Evolutionary conservation across 306 rosid genomes (phyloP).

Genomic region (Aeschynomene evenia): DNA sequence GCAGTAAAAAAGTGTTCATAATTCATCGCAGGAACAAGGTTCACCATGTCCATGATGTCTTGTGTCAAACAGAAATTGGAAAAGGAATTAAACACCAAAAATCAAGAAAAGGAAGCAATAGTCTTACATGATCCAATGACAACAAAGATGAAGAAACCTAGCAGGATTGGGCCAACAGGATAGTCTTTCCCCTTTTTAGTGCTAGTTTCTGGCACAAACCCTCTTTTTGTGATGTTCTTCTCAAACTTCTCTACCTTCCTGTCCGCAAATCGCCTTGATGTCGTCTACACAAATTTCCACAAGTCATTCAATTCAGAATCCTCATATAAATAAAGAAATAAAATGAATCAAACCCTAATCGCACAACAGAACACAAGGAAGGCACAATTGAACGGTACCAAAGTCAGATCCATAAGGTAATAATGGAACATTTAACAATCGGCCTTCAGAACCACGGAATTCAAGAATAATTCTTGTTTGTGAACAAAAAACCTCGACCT

Average conservation of each 20-base stretch:
- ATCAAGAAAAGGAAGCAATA: not conserved
- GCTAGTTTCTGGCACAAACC: slow-evolving; percentile 79
- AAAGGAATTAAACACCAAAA: not conserved
- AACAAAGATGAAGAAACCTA: slow-evolving; percentile 94
- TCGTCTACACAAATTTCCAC: slow-evolving; percentile 54
- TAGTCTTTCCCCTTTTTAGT: slow-evolving; percentile 86
- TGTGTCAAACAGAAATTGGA: not conserved
- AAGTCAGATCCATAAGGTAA: slow-evolving; percentile 7
- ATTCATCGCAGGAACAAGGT: not conserved
- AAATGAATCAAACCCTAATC: not conserved
- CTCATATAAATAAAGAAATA: not conserved
- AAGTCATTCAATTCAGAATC: slow-evolving; percentile 16
- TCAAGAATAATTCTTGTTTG: not conserved
- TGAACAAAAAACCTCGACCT: not conserved
- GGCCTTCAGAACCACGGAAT: not conserved
- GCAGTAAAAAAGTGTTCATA: not conserved
- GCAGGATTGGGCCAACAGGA: slow-evolving; percentile 86
- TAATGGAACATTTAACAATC: not conserved
- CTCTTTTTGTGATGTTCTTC: slow-evolving; percentile 88
- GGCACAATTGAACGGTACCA: not conserved
- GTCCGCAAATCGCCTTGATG: slow-evolving; percentile 89
- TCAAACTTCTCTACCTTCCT: slow-evolving; percentile 92
- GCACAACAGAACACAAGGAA: not conserved
- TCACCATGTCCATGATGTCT: not conserved
- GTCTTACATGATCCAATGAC: slow-evolving; percentile 94